Evolutionary conservation across 441 rosid species (phyloP).

Genomic region (Daphne laureola): DNA sequence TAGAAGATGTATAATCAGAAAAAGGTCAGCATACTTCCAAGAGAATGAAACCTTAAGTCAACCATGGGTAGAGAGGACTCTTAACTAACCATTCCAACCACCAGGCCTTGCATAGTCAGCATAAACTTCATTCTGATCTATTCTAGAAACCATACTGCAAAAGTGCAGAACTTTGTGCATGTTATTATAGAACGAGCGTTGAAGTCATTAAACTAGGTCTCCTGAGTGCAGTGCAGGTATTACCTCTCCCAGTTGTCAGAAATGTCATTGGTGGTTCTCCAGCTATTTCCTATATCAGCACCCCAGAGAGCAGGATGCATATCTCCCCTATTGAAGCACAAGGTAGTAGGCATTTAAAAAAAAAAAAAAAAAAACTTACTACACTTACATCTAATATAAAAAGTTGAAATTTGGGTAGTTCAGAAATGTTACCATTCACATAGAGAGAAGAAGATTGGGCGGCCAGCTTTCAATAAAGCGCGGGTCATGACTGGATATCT

Average conservation of each 20-base stretch:
- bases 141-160: constrained; percentile 53
- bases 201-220: neutral
- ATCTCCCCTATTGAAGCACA: constrained; percentile 44
- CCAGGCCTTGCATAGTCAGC: constrained; percentile 70
- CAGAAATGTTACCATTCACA: constrained; percentile 54
- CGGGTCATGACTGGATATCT: constrained; percentile 69
- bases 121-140: constrained; percentile 60
- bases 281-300: constrained; percentile 53
- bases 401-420: neutral
- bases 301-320: constrained; percentile 81
- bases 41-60: constrained; percentile 13
- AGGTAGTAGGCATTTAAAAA: neutral
- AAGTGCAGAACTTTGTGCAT: neutral
- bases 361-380: neutral
- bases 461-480: constrained; percentile 60
- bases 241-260: constrained; percentile 62
- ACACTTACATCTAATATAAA: neutral
- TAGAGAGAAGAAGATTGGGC: constrained; percentile 58
- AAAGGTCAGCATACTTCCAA: neutral
- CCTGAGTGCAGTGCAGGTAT: neutral
- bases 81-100: constrained; percentile 52
- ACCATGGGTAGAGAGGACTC: constrained; percentile 3
- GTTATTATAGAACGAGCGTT: neutral
- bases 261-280: constrained; percentile 71
- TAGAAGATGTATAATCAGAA: neutral